Conservation (phyloP, 1,284 basidiomycete genomes). For the Volvariella volvacea region DNA sequence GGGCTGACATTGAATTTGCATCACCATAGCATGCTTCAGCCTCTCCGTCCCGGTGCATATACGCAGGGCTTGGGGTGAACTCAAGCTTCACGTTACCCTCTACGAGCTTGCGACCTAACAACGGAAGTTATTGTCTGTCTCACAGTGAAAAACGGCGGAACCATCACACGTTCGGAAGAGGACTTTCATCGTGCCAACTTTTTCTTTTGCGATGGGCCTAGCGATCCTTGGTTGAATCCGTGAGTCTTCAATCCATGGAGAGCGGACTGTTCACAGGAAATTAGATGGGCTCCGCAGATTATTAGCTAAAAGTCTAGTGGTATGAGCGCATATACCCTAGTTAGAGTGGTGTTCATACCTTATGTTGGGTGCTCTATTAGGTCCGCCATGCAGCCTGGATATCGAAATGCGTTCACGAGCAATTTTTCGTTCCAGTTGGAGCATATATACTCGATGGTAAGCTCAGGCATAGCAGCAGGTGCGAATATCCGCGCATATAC, state of each 20-base stretch:
- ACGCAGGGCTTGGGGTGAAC: slow-evolving; percentile 28
- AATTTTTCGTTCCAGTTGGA: slow-evolving; percentile 35
- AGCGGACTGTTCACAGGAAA: too few relatives aligned
- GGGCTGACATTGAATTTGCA: not conserved
- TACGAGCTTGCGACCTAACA: not conserved
- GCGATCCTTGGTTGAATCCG: slow-evolving; percentile 31
- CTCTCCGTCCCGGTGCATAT: slow-evolving; percentile 23
- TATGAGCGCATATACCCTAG: not conserved
- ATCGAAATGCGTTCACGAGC: slow-evolving; percentile 29
- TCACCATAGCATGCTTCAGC: slow-evolving; percentile 31
- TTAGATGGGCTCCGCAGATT: slow-evolving; percentile 14
- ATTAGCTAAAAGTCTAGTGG: not conserved
- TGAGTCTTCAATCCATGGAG: slow-evolving; percentile 14
- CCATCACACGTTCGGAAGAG: slow-evolving; percentile 21
- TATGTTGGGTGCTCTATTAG: slow-evolving; percentile 15
- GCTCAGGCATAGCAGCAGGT: slow-evolving; percentile 7
- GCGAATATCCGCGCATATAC: not conserved
- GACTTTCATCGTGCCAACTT: slow-evolving; percentile 27
- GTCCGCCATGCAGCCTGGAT: slow-evolving; percentile 42
- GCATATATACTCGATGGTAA: slow-evolving; percentile 42
- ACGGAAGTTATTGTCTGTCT: not conserved
- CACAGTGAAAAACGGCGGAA: slow-evolving; percentile 32
- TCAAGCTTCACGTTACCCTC: not conserved
- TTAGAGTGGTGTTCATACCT: not conserved
- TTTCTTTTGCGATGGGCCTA: slow-evolving; percentile 31